These are phyloP conservation scores for Aegle marmelos DNA, from an alignment of 345 rosid species.

Conservation along the genomic window DNA sequence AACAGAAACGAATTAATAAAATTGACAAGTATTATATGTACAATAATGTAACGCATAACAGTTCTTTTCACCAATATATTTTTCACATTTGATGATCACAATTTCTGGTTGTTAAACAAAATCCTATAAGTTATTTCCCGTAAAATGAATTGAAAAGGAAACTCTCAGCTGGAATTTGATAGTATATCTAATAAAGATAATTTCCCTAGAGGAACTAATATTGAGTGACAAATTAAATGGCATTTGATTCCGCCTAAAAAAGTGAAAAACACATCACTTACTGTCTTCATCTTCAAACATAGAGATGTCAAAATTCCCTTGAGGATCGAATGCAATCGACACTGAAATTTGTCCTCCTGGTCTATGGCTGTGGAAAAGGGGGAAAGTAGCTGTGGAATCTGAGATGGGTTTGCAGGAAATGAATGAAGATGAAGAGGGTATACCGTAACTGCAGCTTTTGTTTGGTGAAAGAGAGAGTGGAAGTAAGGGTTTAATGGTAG, in stretches of 20 bases:
- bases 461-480: conserved; percentile 31
- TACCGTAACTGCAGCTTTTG: background rate
- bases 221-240: background rate
- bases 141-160: too few species aligned
- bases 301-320: conserved; percentile 79
- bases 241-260: background rate
- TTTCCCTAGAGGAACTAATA: too few species aligned
- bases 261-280: conserved; percentile 3
- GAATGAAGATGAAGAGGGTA: conserved; percentile 25
- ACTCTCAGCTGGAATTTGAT: background rate
- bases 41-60: too few species aligned
- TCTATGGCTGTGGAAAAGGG: conserved; percentile 3
- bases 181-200: too few species aligned
- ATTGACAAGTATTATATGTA: background rate
- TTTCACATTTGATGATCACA: background rate
- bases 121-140: background rate
- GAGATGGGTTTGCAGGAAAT: conserved; percentile 36
- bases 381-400: conserved; percentile 4
- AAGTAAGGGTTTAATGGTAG: conserved; percentile 30
- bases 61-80: too few species aligned
- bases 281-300: conserved; percentile 43
- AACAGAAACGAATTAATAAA: background rate
- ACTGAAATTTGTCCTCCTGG: conserved; percentile 33
- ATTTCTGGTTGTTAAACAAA: background rate
- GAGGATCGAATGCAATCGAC: conserved; percentile 80